A percentile compares a stretch with the other conserved stretches of the same genome.
These are phyloP conservation scores for Calonectria leucothoes DNA, from an alignment of 2,329 filamentous ascomycete species.

Conservation along the genomic window DNA sequence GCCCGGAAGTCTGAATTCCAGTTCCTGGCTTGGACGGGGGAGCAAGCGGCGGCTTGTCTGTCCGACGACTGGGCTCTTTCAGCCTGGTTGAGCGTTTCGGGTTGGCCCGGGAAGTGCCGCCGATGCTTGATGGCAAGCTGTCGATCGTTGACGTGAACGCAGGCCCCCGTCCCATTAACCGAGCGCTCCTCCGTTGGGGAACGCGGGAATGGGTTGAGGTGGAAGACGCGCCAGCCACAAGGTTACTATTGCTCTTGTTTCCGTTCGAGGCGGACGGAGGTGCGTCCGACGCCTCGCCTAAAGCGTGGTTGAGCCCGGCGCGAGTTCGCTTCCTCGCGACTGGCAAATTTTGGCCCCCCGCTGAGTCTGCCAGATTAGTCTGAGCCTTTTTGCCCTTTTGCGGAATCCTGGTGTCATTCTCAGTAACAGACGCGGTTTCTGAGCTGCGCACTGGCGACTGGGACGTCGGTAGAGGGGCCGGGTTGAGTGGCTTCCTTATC, in stretches of 20 bases:
- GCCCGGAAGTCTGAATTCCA: background rate
- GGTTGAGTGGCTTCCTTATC: slow-evolving; percentile 17
- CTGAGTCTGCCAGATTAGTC: background rate
- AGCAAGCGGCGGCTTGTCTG: background rate
- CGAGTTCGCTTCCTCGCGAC: slow-evolving; percentile 1
- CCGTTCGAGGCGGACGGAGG: background rate
- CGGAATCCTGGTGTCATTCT: background rate
- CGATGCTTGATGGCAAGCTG: background rate
- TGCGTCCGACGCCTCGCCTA: background rate
- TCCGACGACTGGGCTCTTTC: background rate
- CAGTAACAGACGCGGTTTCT: background rate
- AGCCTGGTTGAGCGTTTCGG: slow-evolving; percentile 6
- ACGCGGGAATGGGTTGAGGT: slow-evolving; percentile 14
- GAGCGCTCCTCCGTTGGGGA: slow-evolving; percentile 31
- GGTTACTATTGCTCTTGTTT: slow-evolving; percentile 19
- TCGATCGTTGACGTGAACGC: slow-evolving; percentile 5
- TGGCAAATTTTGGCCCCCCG: background rate
- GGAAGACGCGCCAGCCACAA: slow-evolving; percentile 4
- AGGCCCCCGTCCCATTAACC: slow-evolving; percentile 11
- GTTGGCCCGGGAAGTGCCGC: background rate
- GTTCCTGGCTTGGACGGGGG: background rate
- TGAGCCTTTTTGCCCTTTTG: background rate
- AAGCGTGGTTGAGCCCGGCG: background rate
- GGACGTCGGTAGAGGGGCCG: slow-evolving; percentile 12
- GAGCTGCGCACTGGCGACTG: slow-evolving; percentile 1